These are phyloP conservation scores for Plasmodium sp. DNA, from an alignment of 169 alveolate species.

Conservation along the genomic window DNA sequence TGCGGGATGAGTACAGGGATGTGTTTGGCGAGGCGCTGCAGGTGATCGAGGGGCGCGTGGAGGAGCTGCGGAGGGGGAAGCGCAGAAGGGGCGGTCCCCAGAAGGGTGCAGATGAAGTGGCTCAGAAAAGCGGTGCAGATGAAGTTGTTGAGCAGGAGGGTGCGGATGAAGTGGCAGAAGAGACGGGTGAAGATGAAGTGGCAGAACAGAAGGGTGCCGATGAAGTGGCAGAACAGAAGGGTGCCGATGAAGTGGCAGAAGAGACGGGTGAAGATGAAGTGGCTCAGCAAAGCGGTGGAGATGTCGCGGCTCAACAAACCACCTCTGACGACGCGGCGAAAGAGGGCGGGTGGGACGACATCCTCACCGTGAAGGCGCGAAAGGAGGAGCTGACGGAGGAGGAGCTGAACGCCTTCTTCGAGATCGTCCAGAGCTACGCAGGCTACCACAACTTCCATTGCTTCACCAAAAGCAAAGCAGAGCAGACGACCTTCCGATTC, in stretches of 20 bases:
- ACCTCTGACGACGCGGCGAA: neutral
- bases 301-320: neutral
- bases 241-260: too few relatives aligned
- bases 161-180: neutral
- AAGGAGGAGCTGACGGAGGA: slow-evolving; percentile 74
- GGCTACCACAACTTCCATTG: slow-evolving; percentile 89
- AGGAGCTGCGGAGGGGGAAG: neutral
- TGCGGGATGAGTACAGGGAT: slow-evolving; percentile 40
- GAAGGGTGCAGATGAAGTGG: neutral
- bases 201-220: neutral
- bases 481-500: slow-evolving; percentile 82
- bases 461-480: slow-evolving; percentile 78
- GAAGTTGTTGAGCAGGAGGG: neutral
- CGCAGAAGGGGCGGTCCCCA: neutral
- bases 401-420: slow-evolving; percentile 77
- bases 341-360: neutral
- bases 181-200: neutral
- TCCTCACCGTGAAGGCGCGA: slow-evolving; percentile 34
- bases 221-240: too few relatives aligned
- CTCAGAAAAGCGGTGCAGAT: neutral
- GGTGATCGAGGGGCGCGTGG: slow-evolving; percentile 32
- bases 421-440: slow-evolving; percentile 76
- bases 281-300: too few relatives aligned
- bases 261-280: neutral
- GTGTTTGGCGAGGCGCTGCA: slow-evolving; percentile 11